phyloP scores from a whole-genome alignment of 108 stramenopile species.

The Tribonema minus region DNA sequence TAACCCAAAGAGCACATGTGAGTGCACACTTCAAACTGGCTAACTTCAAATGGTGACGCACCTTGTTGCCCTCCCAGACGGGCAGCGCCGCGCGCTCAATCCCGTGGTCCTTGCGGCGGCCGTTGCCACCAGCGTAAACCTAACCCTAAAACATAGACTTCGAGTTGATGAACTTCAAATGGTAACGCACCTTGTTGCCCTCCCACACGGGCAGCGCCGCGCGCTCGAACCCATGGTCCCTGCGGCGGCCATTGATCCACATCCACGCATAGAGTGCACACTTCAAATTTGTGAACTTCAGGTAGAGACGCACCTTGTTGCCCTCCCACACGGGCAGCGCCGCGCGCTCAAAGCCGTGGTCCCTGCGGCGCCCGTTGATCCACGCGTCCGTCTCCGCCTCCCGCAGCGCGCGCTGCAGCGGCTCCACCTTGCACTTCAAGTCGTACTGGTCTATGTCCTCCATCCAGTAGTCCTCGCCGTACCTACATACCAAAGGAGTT shows the following conservation, averaged over 20 bases:
- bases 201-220: too few relatives aligned
- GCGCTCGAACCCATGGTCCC: slow-evolving; percentile 93
- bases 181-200: slow-evolving; percentile 37
- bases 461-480: slow-evolving; percentile 91
- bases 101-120: slow-evolving; percentile 92
- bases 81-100: slow-evolving; percentile 88
- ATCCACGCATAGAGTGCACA: too few relatives aligned
- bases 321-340: slow-evolving; percentile 56
- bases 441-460: slow-evolving; percentile 85
- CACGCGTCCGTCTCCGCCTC: slow-evolving; percentile 85
- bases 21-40: too few relatives aligned
- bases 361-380: slow-evolving; percentile 94
- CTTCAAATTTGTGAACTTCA: too few relatives aligned
- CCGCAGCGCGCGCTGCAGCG: slow-evolving; percentile 91
- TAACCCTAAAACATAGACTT: too few relatives aligned
- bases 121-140: slow-evolving; percentile 94
- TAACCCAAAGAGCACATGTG: too few relatives aligned
- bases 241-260: slow-evolving; percentile 93
- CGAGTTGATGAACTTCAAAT: too few relatives aligned
- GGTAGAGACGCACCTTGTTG: slow-evolving; percentile 37
- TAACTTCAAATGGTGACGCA: too few relatives aligned
- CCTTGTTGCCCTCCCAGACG: slow-evolving; percentile 51
- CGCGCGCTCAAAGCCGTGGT: slow-evolving; percentile 91
- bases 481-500: slow-evolving; percentile 60
- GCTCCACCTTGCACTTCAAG: slow-evolving; percentile 91